These are phyloP conservation scores for Papilionanthe hybrid DNA, from an alignment of 116 monocot genomes.

Conservation along the genomic window DNA sequence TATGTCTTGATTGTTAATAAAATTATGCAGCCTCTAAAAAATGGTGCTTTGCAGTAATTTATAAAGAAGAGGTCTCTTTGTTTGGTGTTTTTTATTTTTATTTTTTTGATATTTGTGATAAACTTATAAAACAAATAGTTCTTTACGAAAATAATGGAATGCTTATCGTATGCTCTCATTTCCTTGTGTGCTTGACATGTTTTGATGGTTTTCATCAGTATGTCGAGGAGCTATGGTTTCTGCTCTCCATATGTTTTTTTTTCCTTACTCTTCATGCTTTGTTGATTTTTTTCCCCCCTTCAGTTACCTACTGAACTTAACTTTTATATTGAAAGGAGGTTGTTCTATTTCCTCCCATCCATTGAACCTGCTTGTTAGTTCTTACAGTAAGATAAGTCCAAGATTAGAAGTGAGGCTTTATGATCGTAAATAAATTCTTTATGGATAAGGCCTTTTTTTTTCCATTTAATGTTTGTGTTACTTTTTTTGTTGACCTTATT, in stretches of 20 bases:
- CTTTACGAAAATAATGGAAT: not conserved
- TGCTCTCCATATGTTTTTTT: not conserved
- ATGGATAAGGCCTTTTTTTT: not conserved
- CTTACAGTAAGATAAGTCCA: not conserved
- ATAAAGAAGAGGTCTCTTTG: not conserved
- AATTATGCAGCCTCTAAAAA: not conserved
- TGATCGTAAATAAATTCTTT: not conserved
- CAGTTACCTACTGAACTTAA: not conserved
- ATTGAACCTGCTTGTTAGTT: not conserved
- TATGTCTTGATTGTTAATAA: not conserved
- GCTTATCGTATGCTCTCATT: not conserved
- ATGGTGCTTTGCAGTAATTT: not conserved
- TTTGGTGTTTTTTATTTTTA: not conserved
- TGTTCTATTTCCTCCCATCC: not conserved
- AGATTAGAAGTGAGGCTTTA: not conserved
- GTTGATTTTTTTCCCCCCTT: not conserved
- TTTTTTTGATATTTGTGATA: not conserved
- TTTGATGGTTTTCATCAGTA: not conserved
- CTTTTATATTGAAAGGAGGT: not conserved
- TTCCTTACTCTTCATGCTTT: not conserved
- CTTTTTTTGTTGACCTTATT: not conserved
- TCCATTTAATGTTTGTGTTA: not conserved
- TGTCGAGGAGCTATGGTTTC: not conserved
- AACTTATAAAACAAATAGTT: not conserved
- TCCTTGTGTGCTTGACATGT: not conserved